Evolutionary conservation across 1,284 basidiomycete genomes (phyloP).

Genomic region (Prillingera fragicola): DNA sequence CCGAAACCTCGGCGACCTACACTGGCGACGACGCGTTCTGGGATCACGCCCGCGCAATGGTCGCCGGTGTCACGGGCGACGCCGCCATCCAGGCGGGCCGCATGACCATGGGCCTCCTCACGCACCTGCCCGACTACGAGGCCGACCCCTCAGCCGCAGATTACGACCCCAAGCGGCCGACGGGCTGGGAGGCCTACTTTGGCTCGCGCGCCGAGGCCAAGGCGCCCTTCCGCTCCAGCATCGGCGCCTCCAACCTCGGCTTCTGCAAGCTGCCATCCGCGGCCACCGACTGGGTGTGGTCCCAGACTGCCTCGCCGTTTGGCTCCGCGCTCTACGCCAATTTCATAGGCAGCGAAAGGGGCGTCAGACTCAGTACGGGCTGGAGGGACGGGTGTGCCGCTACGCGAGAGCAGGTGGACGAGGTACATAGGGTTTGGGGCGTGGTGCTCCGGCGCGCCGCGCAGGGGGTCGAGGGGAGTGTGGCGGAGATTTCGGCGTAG

Average conservation of each 20-base stretch:
- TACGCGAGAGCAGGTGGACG: no score
- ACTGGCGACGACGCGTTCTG: slow-evolving; percentile 23
- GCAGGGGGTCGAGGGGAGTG: no score
- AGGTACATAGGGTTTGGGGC: no score
- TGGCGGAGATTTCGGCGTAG: no score
- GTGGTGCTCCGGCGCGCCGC: no score
- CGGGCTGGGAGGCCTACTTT: slow-evolving; percentile 37
- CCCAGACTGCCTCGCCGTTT: slow-evolving; percentile 23
- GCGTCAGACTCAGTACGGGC: no score
- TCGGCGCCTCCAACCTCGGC: slow-evolving; percentile 34
- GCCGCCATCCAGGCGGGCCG: slow-evolving; percentile 15
- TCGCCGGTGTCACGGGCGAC: background rate
- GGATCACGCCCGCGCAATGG: slow-evolving; percentile 5
- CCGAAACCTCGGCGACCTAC: slow-evolving; percentile 10
- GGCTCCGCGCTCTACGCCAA: slow-evolving; percentile 17
- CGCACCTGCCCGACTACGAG: slow-evolving; percentile 27
- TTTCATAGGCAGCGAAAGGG: slow-evolving; percentile 31
- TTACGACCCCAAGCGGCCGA: slow-evolving; percentile 22
- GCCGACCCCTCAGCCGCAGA: slow-evolving; percentile 2
- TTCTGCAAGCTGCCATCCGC: slow-evolving; percentile 18
- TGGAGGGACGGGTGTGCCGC: no score
- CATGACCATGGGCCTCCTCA: slow-evolving; percentile 28
- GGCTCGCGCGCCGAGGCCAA: slow-evolving; percentile 11
- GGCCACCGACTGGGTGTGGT: slow-evolving; percentile 32
- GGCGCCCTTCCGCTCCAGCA: slow-evolving; percentile 12